phyloP scores from a whole-genome alignment of 2,329 filamentous ascomycete genomes.

The Pezicula carpinea region DNA sequence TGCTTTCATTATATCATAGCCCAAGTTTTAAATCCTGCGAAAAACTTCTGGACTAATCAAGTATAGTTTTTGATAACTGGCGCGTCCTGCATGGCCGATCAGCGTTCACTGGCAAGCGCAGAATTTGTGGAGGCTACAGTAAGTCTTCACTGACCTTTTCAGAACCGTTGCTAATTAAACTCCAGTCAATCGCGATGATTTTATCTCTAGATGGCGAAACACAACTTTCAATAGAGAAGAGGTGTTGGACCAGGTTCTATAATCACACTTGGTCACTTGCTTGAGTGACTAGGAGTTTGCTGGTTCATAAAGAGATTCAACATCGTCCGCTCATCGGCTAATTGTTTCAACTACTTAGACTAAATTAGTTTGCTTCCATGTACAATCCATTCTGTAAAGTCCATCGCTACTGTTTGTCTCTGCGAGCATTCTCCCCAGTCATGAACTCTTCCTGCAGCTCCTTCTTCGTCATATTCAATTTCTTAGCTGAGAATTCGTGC shows the following conservation, averaged over 20 bases:
- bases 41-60: background rate
- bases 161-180: constrained; percentile 7
- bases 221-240: constrained; percentile 51
- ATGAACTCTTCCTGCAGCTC: no score
- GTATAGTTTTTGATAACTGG: constrained; percentile 90
- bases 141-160: constrained; percentile 34
- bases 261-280: background rate
- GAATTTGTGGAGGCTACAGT: constrained; percentile 91
- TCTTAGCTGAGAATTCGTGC: no score
- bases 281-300: no score
- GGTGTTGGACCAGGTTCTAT: constrained; percentile 23
- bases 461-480: no score
- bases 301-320: no score
- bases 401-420: no score
- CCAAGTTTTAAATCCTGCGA: background rate
- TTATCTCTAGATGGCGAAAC: constrained; percentile 68
- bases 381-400: no score
- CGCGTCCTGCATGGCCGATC: constrained; percentile 83
- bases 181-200: constrained; percentile 75
- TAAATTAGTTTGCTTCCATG: no score
- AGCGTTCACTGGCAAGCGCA: constrained; percentile 75
- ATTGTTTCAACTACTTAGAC: no score
- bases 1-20: background rate
- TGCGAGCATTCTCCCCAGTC: no score
- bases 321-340: no score